phyloP scores from a whole-genome alignment of 2,329 filamentous ascomycete species.

The Teratosphaeria zuluensis region DNA sequence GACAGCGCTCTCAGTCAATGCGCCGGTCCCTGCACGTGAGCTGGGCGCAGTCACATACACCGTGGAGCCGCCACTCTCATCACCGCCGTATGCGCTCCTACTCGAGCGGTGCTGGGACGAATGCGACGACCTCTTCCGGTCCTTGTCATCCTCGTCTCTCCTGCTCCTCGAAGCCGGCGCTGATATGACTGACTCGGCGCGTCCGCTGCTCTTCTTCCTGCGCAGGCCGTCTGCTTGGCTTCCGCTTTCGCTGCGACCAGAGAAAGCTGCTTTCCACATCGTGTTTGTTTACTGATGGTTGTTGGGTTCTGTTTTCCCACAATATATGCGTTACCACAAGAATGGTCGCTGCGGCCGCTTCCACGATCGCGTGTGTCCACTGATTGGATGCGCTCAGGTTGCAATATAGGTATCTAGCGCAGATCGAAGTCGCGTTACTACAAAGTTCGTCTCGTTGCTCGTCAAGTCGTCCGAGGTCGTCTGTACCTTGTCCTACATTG shows the following conservation, averaged over 20 bases:
- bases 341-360: neutral
- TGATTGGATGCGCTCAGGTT: neutral
- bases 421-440: neutral
- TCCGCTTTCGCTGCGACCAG: conserved; percentile 23
- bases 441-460: neutral
- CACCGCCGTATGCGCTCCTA: conserved; percentile 15
- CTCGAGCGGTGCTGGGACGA: conserved; percentile 3
- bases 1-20: conserved; percentile 27
- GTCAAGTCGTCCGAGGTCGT: neutral
- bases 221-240: conserved; percentile 6
- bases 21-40: conserved; percentile 15
- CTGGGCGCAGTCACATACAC: conserved; percentile 29
- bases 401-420: no score
- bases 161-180: conserved; percentile 14
- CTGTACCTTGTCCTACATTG: neutral
- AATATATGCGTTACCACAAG: neutral
- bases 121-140: conserved; percentile 1
- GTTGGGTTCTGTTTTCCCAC: neutral
- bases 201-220: conserved; percentile 18
- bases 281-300: neutral
- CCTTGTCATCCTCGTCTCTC: conserved; percentile 13
- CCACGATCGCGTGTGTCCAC: neutral
- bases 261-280: conserved; percentile 28
- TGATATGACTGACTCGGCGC: conserved; percentile 14
- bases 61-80: conserved; percentile 18